Evolutionary conservation across 331 rosid species (phyloP).

Genomic region (Dryas integrifolia): DNA sequence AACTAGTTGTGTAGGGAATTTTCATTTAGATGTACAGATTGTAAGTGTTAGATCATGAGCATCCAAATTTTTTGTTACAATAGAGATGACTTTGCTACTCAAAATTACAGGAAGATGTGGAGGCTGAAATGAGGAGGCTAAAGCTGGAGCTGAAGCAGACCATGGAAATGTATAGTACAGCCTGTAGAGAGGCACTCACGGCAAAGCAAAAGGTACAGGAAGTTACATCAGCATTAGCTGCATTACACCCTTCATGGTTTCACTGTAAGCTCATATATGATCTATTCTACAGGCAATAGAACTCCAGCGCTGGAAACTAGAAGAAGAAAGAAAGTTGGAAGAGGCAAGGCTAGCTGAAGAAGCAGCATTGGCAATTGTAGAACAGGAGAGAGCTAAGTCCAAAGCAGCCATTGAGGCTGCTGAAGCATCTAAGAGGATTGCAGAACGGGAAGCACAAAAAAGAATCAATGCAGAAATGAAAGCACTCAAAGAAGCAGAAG

Average conservation of each 20-base stretch:
- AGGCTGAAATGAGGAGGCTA: constrained; percentile 90
- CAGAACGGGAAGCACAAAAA: constrained; percentile 81
- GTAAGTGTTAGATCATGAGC: neutral
- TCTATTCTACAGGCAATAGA: constrained; percentile 59
- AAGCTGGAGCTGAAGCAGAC: constrained; percentile 94
- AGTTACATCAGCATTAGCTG: constrained; percentile 8
- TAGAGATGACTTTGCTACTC: neutral
- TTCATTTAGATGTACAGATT: neutral
- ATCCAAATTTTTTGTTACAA: constrained; percentile 1
- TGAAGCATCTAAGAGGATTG: constrained; percentile 78
- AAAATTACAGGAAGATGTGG: constrained; percentile 72
- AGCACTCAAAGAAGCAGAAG: constrained; percentile 69
- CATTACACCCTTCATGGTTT: constrained; percentile 12
- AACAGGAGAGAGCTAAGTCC: constrained; percentile 80
- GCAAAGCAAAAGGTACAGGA: constrained; percentile 72
- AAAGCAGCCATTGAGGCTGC: constrained; percentile 92
- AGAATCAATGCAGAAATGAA: constrained; percentile 75
- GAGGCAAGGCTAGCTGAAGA: constrained; percentile 80
- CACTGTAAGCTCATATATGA: constrained; percentile 20
- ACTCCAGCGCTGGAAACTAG: constrained; percentile 84
- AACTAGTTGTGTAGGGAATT: neutral
- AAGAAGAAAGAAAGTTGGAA: constrained; percentile 75
- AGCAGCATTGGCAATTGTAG: constrained; percentile 71
- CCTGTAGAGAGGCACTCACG: constrained; percentile 93
- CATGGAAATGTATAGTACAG: constrained; percentile 94